Percentiles rank a stretch among this genome's conserved stretches.
Conservation (phyloP, 371 early-diverging fungal species). For the Phascolomyces articulosus region DNA sequence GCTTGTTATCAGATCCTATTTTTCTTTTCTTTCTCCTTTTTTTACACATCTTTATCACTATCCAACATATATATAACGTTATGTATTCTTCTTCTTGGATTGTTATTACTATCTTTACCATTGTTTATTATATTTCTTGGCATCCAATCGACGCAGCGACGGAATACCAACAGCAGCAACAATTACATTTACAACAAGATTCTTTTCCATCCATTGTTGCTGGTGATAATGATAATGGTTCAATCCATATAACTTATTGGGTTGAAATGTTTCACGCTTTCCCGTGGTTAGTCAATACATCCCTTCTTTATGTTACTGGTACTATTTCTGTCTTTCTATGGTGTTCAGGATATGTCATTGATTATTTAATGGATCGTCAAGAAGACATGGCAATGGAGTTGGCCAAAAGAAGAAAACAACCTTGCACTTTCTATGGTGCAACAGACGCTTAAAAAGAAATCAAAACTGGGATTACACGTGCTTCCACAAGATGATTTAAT, state of each 20-base stretch:
- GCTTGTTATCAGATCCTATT: too few species aligned
- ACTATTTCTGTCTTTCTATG: not conserved
- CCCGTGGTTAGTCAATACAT: not conserved
- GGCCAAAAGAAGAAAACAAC: not conserved
- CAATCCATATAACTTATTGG: not conserved
- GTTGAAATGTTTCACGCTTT: not conserved
- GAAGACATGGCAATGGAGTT: not conserved
- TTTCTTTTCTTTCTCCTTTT: too few species aligned
- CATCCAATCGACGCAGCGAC: too few species aligned
- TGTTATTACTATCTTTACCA: too few species aligned
- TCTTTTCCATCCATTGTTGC: not conserved
- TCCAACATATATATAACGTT: too few species aligned
- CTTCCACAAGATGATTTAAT: too few species aligned
- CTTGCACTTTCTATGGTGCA: too few species aligned
- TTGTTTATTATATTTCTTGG: too few species aligned
- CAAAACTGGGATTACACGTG: too few species aligned
- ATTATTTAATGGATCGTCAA: not conserved
- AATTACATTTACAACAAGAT: not conserved
- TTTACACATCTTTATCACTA: too few species aligned
- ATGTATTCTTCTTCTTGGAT: too few species aligned
- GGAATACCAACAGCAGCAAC: not conserved
- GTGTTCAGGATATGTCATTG: not conserved
- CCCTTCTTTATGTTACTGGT: not conserved
- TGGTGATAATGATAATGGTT: not conserved
- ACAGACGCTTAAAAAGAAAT: too few species aligned